A percentile compares a stretch with the other conserved stretches of the same genome.
Conservation (phyloP, 2,329 filamentous ascomycete species). For the Aureobasidium sp. region DNA sequence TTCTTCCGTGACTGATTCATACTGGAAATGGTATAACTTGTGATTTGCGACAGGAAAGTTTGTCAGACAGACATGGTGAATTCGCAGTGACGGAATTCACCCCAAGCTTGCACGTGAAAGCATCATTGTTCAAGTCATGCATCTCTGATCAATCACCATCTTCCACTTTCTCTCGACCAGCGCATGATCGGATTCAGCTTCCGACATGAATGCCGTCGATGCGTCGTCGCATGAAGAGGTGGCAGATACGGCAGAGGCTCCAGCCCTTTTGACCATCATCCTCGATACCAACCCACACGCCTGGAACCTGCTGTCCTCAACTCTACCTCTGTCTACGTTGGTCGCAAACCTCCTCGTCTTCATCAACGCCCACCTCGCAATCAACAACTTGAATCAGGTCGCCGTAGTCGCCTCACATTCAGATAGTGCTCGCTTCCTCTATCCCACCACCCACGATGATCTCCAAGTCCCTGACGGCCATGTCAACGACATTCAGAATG, state of each 20-base stretch:
- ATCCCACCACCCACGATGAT: conserved; percentile 61
- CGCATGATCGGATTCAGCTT: conserved; percentile 2
- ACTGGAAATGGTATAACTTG: not conserved
- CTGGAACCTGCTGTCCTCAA: conserved; percentile 81
- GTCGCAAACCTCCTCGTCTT: conserved; percentile 94
- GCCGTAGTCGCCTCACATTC: conserved; percentile 92
- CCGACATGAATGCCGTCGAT: conserved; percentile 71
- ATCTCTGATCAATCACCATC: not conserved
- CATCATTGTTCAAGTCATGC: not conserved
- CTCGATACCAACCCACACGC: conserved; percentile 98
- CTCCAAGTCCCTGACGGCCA: conserved; percentile 28
- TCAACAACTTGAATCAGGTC: conserved; percentile 93
- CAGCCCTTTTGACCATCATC: conserved; percentile 90
- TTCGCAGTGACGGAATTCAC: conserved; percentile 16
- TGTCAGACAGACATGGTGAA: not conserved
- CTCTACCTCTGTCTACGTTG: conserved; percentile 83
- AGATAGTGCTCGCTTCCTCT: conserved; percentile 89
- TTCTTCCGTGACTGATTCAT: conserved; percentile 15
- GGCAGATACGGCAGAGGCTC: conserved; percentile 46
- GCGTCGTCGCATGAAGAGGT: conserved; percentile 53
- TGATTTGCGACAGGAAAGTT: conserved; percentile 8
- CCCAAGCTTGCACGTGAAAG: conserved; percentile 12
- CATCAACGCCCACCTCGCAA: conserved; percentile 95
- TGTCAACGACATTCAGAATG: conserved; percentile 31
- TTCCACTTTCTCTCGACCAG: not conserved